Evolutionary conservation across 2,329 filamentous ascomycete species (phyloP), one percentile per base, ranked within the genome.

Genomic region (Pseudogymnoascus destructans): DNA sequence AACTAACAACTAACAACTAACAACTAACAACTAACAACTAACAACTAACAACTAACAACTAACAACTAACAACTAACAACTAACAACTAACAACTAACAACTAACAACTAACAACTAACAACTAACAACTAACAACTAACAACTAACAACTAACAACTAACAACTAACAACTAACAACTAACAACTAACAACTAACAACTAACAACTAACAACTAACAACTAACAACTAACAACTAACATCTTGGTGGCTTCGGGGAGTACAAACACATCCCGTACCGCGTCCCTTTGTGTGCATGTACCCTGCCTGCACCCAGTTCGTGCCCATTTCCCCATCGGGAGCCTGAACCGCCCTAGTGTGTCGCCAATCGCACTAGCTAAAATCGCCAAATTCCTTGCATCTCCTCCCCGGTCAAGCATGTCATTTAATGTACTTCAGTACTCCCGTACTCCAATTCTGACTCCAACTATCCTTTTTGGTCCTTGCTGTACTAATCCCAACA

Each of bases 381-480:
- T 52, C 46, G 46, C 46, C 46, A 30, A 52, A 52, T 52, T 52
- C 25, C 46, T 30, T 52, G 46, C n/a, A 30, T 52, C n/a, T 17
- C 25, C 11, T 15, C 11, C 38, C 40, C 40, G 3, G 23, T 30
- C 25, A 30, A 11, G 3, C 23, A 27, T 49, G 42, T 49, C 42
- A 27, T 49, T 27, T 10, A 30, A 30, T 52, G 40, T 49, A 49
- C 40, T 10, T 3, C 8, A 40, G 46, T 46, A 46, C 40, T 46
- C 40, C 40, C 40, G 46, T 52, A 52, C 46, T 52, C 46, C 21
- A n/a, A 52, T 8, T n/a, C 36, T 40, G 36, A 30, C 27, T 30
- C 27, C 27, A 35, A 42, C 38, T 42, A 52, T 52, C 46, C 46
- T 52, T 52, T 52, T 52, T 30, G 25, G 46, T 52, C 46, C n/a